Base-by-base conservation (phyloP, 2,329 filamentous ascomycete genomes). In the Fusarium anthophilum region DNA sequence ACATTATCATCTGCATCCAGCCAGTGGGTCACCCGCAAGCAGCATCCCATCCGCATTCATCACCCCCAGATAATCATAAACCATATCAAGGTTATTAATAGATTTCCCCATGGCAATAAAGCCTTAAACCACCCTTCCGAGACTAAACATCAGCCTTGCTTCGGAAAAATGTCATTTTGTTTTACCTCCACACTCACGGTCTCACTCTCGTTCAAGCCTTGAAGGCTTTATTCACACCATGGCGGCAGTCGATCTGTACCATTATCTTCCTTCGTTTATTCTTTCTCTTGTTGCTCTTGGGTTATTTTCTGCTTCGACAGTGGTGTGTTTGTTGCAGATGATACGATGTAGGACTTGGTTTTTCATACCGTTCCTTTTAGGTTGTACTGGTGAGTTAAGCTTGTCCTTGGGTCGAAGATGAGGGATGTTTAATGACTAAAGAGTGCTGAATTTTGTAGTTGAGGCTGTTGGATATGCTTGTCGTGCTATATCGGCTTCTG, bases 341-440 rank as follows among this genome's bases (percentile, higher is more conserved):
- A 44, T 84, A n/a, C 76, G 78, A 47, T 80, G 81, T 4, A 80
- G 83, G 53, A 85, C 85, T 6, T 88, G 86, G 86, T 89, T 86
- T 75, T 85, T 87, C 67, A 84, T 86, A 4, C 85, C 87, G 0
- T 85, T 89, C 41, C 69, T 86, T 12, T 78, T 89, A 10, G 87
- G 88, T 2, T 86, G 86, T 30, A 51, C 83, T 9, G 85, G 86
- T 87, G 80, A 76, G 80, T 32, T n/a, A 1, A 32, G 17, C 22
- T 37, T 37, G 8, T 37, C 35, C 35, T 37, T 18, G 17, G 5
- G 35, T 37, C 17, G 15, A 37, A 9, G 3, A 37, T 37, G 35
- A 37, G 35, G 35, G 17, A 18, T 9, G 15, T 9, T 35, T 35
- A 35, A 15, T 35, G 14, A 35, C 14, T 17, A 15, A 1, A 35